phyloP scores from a whole-genome alignment of 2,329 filamentous ascomycete genomes.

The Xylaria sp. region DNA sequence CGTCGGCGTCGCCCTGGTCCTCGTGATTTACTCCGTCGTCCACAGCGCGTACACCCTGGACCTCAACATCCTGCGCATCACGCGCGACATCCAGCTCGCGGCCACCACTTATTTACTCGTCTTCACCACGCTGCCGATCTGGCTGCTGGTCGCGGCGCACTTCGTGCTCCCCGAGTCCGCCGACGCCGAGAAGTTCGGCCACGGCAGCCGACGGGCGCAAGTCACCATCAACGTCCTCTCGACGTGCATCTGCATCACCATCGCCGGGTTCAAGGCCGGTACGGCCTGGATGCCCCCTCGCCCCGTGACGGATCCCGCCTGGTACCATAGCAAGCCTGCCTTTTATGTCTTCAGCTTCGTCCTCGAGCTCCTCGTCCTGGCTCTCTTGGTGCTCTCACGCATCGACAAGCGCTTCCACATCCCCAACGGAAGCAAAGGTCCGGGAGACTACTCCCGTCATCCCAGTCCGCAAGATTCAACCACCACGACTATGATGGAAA shows the following conservation, averaged over 20 bases:
- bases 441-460: conserved; percentile 36
- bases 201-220: conserved; percentile 41
- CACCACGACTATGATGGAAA: conserved; percentile 11
- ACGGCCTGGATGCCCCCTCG: conserved; percentile 35
- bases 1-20: conserved; percentile 38
- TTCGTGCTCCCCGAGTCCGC: conserved; percentile 39
- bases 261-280: conserved; percentile 39
- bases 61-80: conserved; percentile 26
- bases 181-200: conserved; percentile 41
- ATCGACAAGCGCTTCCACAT: conserved; percentile 40
- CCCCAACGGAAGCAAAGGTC: conserved; percentile 35
- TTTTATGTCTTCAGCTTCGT: conserved; percentile 47
- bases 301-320: conserved; percentile 32
- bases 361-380: conserved; percentile 40
- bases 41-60: conserved; percentile 39
- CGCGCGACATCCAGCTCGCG: conserved; percentile 38
- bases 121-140: conserved; percentile 37
- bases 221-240: conserved; percentile 36
- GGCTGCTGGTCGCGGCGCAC: conserved; percentile 35
- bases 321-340: conserved; percentile 42
- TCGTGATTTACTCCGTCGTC: conserved; percentile 42
- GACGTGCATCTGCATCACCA: conserved; percentile 31
- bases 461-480: conserved; percentile 1
- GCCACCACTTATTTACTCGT: conserved; percentile 39
- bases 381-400: conserved; percentile 29